phyloP scores from a whole-genome alignment of 495 filamentous ascomycete genomes.

The Pseudomonodictys pantanalensis region DNA sequence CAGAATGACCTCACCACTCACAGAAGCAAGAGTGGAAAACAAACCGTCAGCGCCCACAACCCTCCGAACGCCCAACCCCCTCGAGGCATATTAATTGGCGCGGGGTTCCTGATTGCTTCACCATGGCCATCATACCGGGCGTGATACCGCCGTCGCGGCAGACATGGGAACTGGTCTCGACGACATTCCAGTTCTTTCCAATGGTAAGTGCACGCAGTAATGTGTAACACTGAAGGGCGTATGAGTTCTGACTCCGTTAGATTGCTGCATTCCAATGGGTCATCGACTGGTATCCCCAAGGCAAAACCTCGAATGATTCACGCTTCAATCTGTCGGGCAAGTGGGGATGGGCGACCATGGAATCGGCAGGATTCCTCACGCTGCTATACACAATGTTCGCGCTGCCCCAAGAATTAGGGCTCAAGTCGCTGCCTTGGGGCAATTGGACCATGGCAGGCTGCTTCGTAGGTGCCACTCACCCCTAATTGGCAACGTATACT shows the following conservation, averaged over 20 bases:
- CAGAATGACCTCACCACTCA: too few relatives aligned
- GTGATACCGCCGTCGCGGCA: slow-evolving; percentile 51
- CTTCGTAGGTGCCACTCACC: slow-evolving; percentile 47
- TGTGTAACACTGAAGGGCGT: neutral
- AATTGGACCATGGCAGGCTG: slow-evolving; percentile 65
- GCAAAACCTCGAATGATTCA: slow-evolving; percentile 78
- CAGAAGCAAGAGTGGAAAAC: too few relatives aligned
- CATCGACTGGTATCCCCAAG: slow-evolving; percentile 48
- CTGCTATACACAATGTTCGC: slow-evolving; percentile 73
- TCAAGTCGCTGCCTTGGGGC: slow-evolving; percentile 58
- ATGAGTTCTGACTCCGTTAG: slow-evolving; percentile 26
- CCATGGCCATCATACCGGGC: slow-evolving; percentile 43
- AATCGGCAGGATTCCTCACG: slow-evolving; percentile 70
- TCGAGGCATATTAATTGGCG: neutral
- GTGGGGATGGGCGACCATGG: slow-evolving; percentile 83
- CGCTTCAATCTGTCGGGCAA: slow-evolving; percentile 84
- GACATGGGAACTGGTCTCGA: slow-evolving; percentile 48
- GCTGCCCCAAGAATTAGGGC: slow-evolving; percentile 54
- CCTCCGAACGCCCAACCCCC: too few relatives aligned
- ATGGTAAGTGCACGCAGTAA: slow-evolving; percentile 36
- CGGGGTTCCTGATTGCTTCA: neutral
- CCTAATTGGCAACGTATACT: slow-evolving; percentile 4
- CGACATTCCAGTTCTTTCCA: slow-evolving; percentile 49
- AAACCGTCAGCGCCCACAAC: too few relatives aligned
- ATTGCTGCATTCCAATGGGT: slow-evolving; percentile 46